Evolutionary conservation across 2,329 filamentous ascomycete genomes (phyloP).

Genomic region (Ilyonectria robusta): DNA sequence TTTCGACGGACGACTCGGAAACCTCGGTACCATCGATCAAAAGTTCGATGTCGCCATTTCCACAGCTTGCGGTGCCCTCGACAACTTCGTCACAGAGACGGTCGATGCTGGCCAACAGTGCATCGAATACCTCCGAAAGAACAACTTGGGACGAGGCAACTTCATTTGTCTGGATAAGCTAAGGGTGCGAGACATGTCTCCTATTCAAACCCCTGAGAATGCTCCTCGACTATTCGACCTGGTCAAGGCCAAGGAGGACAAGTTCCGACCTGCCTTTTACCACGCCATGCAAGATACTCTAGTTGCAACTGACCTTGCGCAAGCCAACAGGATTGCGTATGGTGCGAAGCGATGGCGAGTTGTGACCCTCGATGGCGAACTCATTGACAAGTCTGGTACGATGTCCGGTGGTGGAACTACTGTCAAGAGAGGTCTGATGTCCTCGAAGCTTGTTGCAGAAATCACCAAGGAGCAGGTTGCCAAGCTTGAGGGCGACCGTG

Average conservation of each 20-base stretch:
- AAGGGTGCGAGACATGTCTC: slow-evolving; percentile 80
- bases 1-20: slow-evolving; percentile 95
- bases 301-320: slow-evolving; percentile 92
- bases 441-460: slow-evolving; percentile 91
- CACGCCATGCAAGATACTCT: slow-evolving; percentile 95
- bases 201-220: slow-evolving; percentile 90
- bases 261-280: slow-evolving; percentile 92
- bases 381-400: slow-evolving; percentile 98
- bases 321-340: slow-evolving; percentile 97
- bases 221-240: slow-evolving; percentile 95
- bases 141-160: slow-evolving; percentile 95
- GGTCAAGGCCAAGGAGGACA: slow-evolving; percentile 88
- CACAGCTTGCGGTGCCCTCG: slow-evolving; percentile 89
- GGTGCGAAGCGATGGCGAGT: slow-evolving; percentile 95
- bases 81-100: slow-evolving; percentile 97
- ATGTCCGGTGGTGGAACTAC: slow-evolving; percentile 98
- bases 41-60: slow-evolving; percentile 99
- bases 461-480: slow-evolving; percentile 89
- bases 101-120: slow-evolving; percentile 98
- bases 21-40: slow-evolving; percentile 92
- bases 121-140: slow-evolving; percentile 97
- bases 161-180: slow-evolving; percentile 96
- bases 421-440: slow-evolving; percentile 95
- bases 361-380: slow-evolving; percentile 92
- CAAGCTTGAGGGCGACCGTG: slow-evolving; percentile 89